Percentiles rank a stretch among this genome's conserved stretches.
phyloP scores from a whole-genome alignment of 805 yeast species.

The Suhomyces sp. region DNA sequence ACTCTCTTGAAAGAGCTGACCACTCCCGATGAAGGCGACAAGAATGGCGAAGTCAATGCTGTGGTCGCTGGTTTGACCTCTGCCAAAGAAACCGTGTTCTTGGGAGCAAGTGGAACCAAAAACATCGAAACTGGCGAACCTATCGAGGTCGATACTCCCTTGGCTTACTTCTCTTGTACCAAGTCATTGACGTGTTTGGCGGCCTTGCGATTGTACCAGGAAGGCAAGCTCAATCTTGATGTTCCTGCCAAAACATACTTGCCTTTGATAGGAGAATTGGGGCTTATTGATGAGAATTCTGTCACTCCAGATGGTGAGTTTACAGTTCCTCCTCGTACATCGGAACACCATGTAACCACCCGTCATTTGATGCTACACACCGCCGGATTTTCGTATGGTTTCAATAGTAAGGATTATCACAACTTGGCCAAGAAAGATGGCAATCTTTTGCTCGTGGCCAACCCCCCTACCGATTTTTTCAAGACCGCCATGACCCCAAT shows the following conservation, averaged over 20 bases:
- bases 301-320: slow-evolving; percentile 27
- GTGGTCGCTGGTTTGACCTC: slow-evolving; percentile 30
- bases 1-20: slow-evolving; percentile 2
- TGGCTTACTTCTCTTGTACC: slow-evolving; percentile 30
- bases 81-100: slow-evolving; percentile 21
- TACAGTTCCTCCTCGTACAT: slow-evolving; percentile 19
- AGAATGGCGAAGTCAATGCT: slow-evolving; percentile 14
- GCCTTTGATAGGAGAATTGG: slow-evolving; percentile 29
- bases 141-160: slow-evolving; percentile 17
- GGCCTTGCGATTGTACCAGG: slow-evolving; percentile 30
- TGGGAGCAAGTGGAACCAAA: slow-evolving; percentile 23
- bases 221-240: slow-evolving; percentile 32
- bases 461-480: slow-evolving; percentile 14
- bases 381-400: slow-evolving; percentile 26
- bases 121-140: slow-evolving; percentile 17
- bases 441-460: too few species aligned
- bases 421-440: slow-evolving; percentile 5
- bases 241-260: slow-evolving; percentile 31
- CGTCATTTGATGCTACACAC: slow-evolving; percentile 31
- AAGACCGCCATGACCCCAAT: slow-evolving; percentile 14
- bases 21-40: neutral
- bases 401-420: slow-evolving; percentile 15
- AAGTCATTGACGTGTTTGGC: slow-evolving; percentile 38
- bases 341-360: slow-evolving; percentile 24
- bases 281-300: slow-evolving; percentile 25